Evolutionary conservation across 768 basidiomycete genomes (phyloP), one percentile per base, ranked within the genome.

Genomic region (Phlegmacium glaucopus): DNA sequence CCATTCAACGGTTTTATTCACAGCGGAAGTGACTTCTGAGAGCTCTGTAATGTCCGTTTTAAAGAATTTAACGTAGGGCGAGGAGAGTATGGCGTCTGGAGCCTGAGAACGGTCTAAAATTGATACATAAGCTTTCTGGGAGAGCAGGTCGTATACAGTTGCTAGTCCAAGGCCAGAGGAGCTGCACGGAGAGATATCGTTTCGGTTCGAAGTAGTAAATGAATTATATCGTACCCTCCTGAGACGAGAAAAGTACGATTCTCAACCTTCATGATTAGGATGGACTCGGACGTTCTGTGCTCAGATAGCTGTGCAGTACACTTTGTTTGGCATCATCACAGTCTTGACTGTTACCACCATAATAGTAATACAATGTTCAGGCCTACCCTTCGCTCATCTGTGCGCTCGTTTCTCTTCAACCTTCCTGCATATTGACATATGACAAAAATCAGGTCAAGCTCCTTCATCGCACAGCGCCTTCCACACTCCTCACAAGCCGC

Each of bases 131-230:
- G 72, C 79, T 8, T 70, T 62, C 9, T 66, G 62, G 2, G 65
- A 53, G 30, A 77, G 65, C 27, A 85, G 69, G 44, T 69, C 68
- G 5, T 68, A 59, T 6, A 71, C 76, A 3, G 80, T 78, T 5
- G 77, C 76, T 8, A 80, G 69, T 13, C 81, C 81, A 9, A 82
- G 69, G 17, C 81, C 81, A 16, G 78, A 79, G 13, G 79, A 79
- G 11, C 79, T 82, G 49, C 18, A 48, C 11, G 37, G 34, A 16
- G 43, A 34, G 42, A 9, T 40, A 34, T 11, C 6, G 32, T 34
- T 11, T 10, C 32, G 32, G 32, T 11, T 17, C 36, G 13, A 27
- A 38, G 30, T 7, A 46, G 25, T 2, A 39, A n/a, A n/a, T n/a
- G n/a, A 9, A 32, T 30, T 9, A 8, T 4, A 15, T 58, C 72